phyloP scores from a whole-genome alignment of 305 asterid species.

The Fraxinus velutina region DNA sequence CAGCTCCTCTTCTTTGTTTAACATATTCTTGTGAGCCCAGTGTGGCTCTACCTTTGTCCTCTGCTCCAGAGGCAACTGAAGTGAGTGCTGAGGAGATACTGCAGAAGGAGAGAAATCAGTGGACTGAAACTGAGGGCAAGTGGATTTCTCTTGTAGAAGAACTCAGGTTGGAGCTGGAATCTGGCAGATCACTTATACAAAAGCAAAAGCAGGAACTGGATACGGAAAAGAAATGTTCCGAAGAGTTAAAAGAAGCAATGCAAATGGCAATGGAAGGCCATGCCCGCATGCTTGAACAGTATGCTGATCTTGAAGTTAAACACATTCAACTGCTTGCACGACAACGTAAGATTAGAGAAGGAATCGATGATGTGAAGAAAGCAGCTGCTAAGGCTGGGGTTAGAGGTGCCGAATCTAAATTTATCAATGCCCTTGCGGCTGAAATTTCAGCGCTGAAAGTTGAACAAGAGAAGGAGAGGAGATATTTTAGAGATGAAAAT shows the following conservation, averaged over 20 bases:
- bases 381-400: constrained; percentile 93
- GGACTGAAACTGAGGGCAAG: constrained; percentile 84
- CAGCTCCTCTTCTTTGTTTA: constrained; percentile 54
- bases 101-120: constrained; percentile 67
- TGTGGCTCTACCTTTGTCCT: constrained; percentile 38
- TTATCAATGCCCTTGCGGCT: constrained; percentile 86
- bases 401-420: constrained; percentile 82
- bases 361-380: constrained; percentile 89
- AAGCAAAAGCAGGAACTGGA: constrained; percentile 79
- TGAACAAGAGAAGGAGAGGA: constrained; percentile 86
- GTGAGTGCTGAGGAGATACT: constrained; percentile 60
- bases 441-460: constrained; percentile 76
- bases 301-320: constrained; percentile 94
- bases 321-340: constrained; percentile 82
- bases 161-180: constrained; percentile 65
- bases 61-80: constrained; percentile 43
- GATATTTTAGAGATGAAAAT: constrained; percentile 71
- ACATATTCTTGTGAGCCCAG: constrained; percentile 62
- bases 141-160: constrained; percentile 88
- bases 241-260: constrained; percentile 97
- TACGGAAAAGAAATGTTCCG: constrained; percentile 76
- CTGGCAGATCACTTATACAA: constrained; percentile 45
- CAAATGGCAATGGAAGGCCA: constrained; percentile 99
- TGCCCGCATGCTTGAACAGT: constrained; percentile 98
- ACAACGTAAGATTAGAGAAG: constrained; percentile 75